Evolutionary conservation across 495 filamentous ascomycete species (phyloP).

Genomic region (Trypethelium eluteriae): DNA sequence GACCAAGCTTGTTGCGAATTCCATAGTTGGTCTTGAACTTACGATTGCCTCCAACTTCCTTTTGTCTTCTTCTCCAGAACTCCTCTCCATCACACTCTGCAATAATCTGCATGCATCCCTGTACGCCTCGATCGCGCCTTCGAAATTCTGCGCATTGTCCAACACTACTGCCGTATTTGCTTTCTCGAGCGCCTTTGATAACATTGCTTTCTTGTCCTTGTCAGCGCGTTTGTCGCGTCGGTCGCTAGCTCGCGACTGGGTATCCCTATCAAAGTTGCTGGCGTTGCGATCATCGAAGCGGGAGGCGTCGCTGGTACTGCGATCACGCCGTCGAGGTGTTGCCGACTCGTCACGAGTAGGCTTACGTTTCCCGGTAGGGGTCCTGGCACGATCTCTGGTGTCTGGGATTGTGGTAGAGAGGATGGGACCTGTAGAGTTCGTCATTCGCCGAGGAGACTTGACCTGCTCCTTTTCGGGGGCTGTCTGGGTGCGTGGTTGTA

Average conservation of each 20-base stretch:
- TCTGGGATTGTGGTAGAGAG: conserved; percentile 11
- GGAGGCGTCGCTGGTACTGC: conserved; percentile 12
- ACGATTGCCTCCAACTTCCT: conserved; percentile 84
- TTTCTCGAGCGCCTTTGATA: conserved; percentile 86
- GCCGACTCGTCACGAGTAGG: not conserved
- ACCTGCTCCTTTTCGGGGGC: conserved; percentile 2
- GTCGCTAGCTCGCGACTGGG: conserved; percentile 10
- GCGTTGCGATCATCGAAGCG: conserved; percentile 19
- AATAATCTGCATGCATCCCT: conserved; percentile 78
- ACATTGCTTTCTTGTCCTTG: conserved; percentile 69
- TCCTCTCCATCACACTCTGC: conserved; percentile 77
- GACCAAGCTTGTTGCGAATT: not conserved
- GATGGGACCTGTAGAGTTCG: not conserved
- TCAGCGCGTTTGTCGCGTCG: conserved; percentile 23
- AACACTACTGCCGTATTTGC: conserved; percentile 91
- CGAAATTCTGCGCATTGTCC: conserved; percentile 89
- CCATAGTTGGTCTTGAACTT: conserved; percentile 38
- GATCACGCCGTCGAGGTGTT: not conserved
- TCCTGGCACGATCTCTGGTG: not conserved
- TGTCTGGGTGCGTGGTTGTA: conserved; percentile 1
- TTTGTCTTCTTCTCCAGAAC: conserved; percentile 72
- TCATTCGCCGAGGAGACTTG: not conserved
- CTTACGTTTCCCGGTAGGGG: not conserved
- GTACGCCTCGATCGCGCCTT: conserved; percentile 87
- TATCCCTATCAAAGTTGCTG: conserved; percentile 9